Percentiles rank a stretch among this genome's conserved stretches.
phyloP scores from a whole-genome alignment of 2,329 filamentous ascomycete genomes.

The Coniella vitis region DNA sequence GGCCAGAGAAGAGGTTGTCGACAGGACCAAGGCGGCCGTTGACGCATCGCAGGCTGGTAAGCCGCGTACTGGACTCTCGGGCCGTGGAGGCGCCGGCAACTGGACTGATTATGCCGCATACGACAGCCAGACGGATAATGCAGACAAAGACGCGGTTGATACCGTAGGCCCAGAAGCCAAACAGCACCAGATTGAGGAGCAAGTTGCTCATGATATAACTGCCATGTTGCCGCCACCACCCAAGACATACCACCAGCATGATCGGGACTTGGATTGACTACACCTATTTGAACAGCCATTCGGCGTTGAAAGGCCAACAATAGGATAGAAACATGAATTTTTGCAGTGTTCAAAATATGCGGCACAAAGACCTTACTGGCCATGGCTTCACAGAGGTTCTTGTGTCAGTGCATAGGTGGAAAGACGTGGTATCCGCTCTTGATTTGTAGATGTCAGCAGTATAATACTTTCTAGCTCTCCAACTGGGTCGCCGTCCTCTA shows the following conservation, averaged over 20 bases:
- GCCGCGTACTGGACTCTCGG: slow-evolving; percentile 26
- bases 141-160: slow-evolving; percentile 19
- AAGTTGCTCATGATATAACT: slow-evolving; percentile 40
- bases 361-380: too few species aligned
- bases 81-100: slow-evolving; percentile 54
- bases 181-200: slow-evolving; percentile 34
- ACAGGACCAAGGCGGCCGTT: slow-evolving; percentile 28
- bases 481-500: neutral
- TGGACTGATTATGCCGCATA: slow-evolving; percentile 31
- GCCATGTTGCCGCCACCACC: slow-evolving; percentile 39
- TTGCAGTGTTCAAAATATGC: too few species aligned
- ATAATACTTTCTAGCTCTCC: neutral
- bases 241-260: slow-evolving; percentile 32
- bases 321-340: too few species aligned
- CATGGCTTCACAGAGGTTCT: too few species aligned
- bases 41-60: slow-evolving; percentile 22
- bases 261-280: slow-evolving; percentile 19
- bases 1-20: slow-evolving; percentile 29
- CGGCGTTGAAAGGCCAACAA: neutral
- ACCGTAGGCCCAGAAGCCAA: slow-evolving; percentile 26
- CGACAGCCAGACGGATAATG: too few species aligned
- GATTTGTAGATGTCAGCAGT: neutral
- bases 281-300: neutral
- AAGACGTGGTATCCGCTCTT: neutral
- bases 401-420: too few species aligned